Evolutionary conservation across 2,329 filamentous ascomycete species (phyloP), one percentile per base, ranked within the genome.

Genomic region (Pseudocercospora musae): DNA sequence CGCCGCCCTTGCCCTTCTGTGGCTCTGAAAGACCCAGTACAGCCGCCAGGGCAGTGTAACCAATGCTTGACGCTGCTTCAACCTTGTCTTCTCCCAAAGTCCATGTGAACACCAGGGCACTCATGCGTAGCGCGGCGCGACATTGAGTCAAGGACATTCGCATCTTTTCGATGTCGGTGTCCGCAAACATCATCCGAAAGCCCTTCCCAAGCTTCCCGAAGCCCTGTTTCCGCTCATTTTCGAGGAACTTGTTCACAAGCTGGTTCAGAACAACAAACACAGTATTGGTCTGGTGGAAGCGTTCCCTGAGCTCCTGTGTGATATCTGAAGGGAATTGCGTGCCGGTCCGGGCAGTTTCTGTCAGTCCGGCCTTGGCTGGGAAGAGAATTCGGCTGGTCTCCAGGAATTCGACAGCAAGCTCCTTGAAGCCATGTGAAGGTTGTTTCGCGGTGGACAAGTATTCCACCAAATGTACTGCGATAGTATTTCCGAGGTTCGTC

Each of bases 311-410:
- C 73, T 89, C 87, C n/a, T 80, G 76, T 29, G 84, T 79, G 74
- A 89, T 84, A 59, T 89, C 87, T 4, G 76, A 69, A 0, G 87
- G 85, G 18, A 89, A 80, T 15, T 79, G 77, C 66, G 84, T 83
- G 15, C 78, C 76, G 20, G 79, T 80, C 44, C 80, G 79, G n/a
- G 77, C 75, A 23, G 79, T 80, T 44, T 80, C 79, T 18, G 77
- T 75, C 58, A 90, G 79, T 4, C 88, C 88, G 21, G 85, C 83
- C 74, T 89, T 87, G 64, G 90, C 86, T n/a, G 85, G 84, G 80
- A 87, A 89, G 46, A 90, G 78, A 46, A 87, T 84, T 58, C 86
- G 83, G 72, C 85, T 88, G 4, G 86, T 84, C 60, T 89, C 87
- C 62, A 91, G 81, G 70, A 90, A 89, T 66, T 88, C 86, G 64